Evolutionary conservation across 257 asterid species (phyloP).

Genomic region (Solanum chiquidenum): DNA sequence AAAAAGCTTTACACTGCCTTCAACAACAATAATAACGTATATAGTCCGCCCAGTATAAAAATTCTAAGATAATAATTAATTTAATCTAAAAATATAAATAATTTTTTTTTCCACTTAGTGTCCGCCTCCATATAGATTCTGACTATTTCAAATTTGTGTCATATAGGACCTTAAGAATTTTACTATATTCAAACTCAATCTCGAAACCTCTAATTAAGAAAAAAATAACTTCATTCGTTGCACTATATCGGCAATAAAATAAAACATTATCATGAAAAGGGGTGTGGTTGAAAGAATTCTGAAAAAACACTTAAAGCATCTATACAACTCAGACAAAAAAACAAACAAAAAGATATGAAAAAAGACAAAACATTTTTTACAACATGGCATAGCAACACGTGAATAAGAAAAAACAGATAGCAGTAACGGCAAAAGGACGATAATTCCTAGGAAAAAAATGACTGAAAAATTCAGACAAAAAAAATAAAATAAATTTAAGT

Average conservation of each 20-base stretch:
- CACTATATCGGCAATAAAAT: background rate
- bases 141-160: rapidly evolving
- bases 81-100: background rate
- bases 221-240: rapidly evolving
- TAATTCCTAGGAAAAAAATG: slow-evolving; percentile 16
- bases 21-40: background rate
- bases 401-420: slow-evolving; percentile 21
- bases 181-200: background rate
- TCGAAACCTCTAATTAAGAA: too few relatives aligned
- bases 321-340: slow-evolving; percentile 25
- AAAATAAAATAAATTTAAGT: background rate
- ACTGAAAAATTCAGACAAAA: background rate
- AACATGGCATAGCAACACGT: slow-evolving; percentile 34
- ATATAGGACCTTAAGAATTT: background rate
- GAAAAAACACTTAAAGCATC: slow-evolving; percentile 4
- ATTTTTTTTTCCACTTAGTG: background rate
- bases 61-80: background rate
- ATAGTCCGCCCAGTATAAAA: background rate
- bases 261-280: slow-evolving; percentile 19
- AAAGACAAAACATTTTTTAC: background rate
- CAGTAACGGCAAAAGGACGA: slow-evolving; percentile 17
- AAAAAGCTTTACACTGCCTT: background rate
- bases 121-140: background rate
- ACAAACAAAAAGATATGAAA: slow-evolving; percentile 16
- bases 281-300: slow-evolving; percentile 21